phyloP scores from a whole-genome alignment of 1,139 yeast species.

The Magnusiomyces fungicola region DNA sequence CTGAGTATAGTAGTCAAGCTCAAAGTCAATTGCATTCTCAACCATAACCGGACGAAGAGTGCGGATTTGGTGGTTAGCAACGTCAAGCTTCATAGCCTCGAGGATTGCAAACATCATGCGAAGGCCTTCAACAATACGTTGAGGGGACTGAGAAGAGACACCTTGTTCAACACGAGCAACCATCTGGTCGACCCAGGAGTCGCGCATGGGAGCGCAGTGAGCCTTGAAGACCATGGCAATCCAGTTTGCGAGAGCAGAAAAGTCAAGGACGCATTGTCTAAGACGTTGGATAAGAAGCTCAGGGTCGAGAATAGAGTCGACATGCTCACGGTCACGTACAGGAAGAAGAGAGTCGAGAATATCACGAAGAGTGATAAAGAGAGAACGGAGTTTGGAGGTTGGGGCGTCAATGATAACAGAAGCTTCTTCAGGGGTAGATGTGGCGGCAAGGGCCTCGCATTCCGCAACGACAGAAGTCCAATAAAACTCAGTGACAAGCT shows the following conservation, averaged over 20 bases:
- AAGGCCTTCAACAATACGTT: slow-evolving; percentile 65
- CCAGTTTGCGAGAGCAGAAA: slow-evolving; percentile 63
- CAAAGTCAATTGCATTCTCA: slow-evolving; percentile 88
- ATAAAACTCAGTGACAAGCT: slow-evolving; percentile 65
- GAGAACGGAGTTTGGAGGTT: slow-evolving; percentile 48
- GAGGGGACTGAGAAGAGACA: slow-evolving; percentile 44
- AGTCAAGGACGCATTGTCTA: slow-evolving; percentile 59
- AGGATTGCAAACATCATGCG: slow-evolving; percentile 74
- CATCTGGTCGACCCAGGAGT: slow-evolving; percentile 84
- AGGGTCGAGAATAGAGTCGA: slow-evolving; percentile 69
- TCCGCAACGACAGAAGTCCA: slow-evolving; percentile 75
- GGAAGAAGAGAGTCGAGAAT: slow-evolving; percentile 75
- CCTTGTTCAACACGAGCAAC: slow-evolving; percentile 59
- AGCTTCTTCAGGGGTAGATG: slow-evolving; percentile 2
- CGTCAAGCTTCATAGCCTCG: slow-evolving; percentile 95
- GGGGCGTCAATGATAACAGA: slow-evolving; percentile 12
- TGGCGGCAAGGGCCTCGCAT: slow-evolving; percentile 29
- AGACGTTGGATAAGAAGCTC: slow-evolving; percentile 73
- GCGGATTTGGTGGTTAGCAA: slow-evolving; percentile 90
- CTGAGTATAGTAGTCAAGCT: slow-evolving; percentile 76
- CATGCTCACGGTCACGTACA: slow-evolving; percentile 64
- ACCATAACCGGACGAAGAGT: slow-evolving; percentile 79
- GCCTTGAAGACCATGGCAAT: slow-evolving; percentile 65
- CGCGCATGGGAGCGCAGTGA: slow-evolving; percentile 96
- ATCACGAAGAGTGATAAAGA: slow-evolving; percentile 71